Conservation (phyloP, 2,329 filamentous ascomycete genomes). For the Pseudogymnoascus sp. region DNA sequence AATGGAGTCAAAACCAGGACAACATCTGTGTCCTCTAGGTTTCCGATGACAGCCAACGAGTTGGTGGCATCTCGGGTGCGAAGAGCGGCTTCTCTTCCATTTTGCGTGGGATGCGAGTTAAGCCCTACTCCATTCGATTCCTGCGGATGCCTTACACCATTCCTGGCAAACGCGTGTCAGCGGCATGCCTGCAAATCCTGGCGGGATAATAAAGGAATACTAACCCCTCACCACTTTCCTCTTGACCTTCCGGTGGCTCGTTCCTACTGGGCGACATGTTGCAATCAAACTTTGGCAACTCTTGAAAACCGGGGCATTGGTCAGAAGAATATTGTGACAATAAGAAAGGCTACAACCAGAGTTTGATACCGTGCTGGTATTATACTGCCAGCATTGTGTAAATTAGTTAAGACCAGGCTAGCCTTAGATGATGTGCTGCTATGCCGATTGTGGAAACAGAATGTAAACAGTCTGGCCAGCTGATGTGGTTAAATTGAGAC, state of each 20-base stretch:
- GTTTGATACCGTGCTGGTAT: not conserved
- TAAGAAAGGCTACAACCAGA: not conserved
- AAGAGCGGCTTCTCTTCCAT: not conserved
- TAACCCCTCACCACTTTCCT: not conserved
- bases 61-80: constrained; percentile 28
- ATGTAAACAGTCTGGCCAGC: not conserved
- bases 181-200: not conserved
- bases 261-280: not conserved
- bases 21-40: constrained; percentile 42
- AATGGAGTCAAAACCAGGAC: constrained; percentile 55
- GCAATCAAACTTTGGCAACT: not conserved
- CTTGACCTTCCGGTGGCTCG: not conserved
- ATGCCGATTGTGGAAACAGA: not conserved
- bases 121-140: not conserved
- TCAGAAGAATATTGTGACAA: not conserved
- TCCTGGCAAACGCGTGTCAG: not conserved
- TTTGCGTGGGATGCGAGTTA: not conserved
- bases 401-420: constrained; percentile 3
- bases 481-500: not conserved
- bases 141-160: not conserved
- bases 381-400: not conserved
- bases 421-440: not conserved
- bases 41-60: constrained; percentile 40
- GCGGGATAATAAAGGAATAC: not conserved
- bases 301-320: not conserved